Percentiles rank a stretch among this genome's conserved stretches.
Evolutionary conservation across 352 stramenopile species (phyloP).

Genomic region (Stramenopiles sp.): DNA sequence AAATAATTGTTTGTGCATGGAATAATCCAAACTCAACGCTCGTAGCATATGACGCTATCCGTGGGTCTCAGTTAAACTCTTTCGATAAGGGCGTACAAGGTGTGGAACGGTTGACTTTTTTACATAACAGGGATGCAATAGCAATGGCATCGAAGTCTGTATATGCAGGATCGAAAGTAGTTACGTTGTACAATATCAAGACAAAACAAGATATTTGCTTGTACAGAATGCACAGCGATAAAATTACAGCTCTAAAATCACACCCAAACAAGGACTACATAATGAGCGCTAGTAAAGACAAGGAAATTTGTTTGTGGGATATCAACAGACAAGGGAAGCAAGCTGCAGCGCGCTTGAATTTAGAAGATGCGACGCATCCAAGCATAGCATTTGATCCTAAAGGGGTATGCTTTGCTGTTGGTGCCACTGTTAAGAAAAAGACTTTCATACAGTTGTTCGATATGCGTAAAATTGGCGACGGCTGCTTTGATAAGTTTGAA

Average conservation of each 20-base stretch:
- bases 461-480: constrained; percentile 8
- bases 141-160: not conserved
- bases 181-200: not conserved
- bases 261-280: not conserved
- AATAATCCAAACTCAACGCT: not conserved
- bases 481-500: constrained; percentile 5
- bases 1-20: not conserved
- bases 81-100: not conserved
- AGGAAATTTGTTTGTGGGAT: not conserved
- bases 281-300: constrained; percentile 1
- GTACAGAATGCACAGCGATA: not conserved
- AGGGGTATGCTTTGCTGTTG: constrained; percentile 5
- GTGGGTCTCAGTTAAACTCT: not conserved
- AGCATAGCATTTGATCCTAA: constrained; percentile 10
- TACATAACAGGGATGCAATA: not conserved
- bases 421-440: not conserved
- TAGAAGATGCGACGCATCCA: not conserved
- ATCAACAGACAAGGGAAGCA: not conserved
- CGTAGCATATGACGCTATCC: not conserved
- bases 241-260: not conserved
- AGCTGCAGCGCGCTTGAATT: not conserved
- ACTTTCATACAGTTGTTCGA: constrained; percentile 5
- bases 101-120: not conserved
- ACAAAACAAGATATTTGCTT: not conserved
- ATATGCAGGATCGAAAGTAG: not conserved